phyloP scores from a whole-genome alignment of 1,284 basidiomycete species.

The Moesziomyces parantarcticus region DNA sequence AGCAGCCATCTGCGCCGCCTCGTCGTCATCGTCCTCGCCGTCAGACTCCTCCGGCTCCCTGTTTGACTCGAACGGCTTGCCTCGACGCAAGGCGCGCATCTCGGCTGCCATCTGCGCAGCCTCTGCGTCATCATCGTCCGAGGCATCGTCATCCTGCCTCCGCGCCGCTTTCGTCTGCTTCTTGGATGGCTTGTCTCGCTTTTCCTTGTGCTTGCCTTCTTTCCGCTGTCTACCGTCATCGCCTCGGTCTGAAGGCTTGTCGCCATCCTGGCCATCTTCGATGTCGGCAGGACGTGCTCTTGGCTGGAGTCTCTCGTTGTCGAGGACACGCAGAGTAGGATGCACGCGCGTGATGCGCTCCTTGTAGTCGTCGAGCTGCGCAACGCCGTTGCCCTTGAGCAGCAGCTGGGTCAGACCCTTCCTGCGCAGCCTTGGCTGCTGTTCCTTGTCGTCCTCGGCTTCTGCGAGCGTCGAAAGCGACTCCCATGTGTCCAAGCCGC shows the following conservation, averaged over 20 bases:
- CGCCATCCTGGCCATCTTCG: conserved; percentile 7
- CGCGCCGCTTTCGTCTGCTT: not conserved
- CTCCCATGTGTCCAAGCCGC: conserved; percentile 53
- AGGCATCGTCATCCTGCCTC: conserved; percentile 4
- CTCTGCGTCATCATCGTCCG: conserved; percentile 27
- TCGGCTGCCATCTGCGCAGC: conserved; percentile 36
- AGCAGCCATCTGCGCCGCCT: conserved; percentile 32
- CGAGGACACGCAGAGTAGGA: conserved; percentile 49
- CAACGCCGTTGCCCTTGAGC: conserved; percentile 55
- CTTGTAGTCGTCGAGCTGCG: conserved; percentile 31
- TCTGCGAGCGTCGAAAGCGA: conserved; percentile 38
- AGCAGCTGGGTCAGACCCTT: conserved; percentile 54
- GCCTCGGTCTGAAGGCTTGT: not conserved
- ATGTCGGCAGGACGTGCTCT: conserved; percentile 14
- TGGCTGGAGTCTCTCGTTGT: conserved; percentile 48
- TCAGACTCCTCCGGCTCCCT: not conserved
- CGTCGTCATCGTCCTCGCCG: conserved; percentile 32
- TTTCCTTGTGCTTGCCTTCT: not conserved
- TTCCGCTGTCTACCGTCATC: conserved; percentile 1
- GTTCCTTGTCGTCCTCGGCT: conserved; percentile 10
- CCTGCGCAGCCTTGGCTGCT: conserved; percentile 26
- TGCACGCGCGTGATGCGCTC: conserved; percentile 42
- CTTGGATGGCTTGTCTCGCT: not conserved
- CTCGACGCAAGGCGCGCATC: conserved; percentile 25
- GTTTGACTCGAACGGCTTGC: conserved; percentile 5